Base-by-base conservation (phyloP, 169 alveolate species). In the Plasmodium coatneyi region DNA sequence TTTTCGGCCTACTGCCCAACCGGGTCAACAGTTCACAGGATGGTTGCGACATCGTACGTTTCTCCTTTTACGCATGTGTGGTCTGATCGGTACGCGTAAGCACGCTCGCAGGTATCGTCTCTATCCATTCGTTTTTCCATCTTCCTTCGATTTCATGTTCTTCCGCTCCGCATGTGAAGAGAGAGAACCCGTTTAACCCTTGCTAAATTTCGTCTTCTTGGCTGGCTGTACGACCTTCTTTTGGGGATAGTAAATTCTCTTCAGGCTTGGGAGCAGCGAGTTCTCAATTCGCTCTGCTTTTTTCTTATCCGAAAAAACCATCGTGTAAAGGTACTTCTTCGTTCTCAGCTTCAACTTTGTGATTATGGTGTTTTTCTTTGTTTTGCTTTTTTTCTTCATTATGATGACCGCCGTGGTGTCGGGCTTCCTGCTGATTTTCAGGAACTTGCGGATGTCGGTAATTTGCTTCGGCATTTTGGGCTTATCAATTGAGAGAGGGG, bases 311-410 rank as follows among this genome's bases (percentile, higher is more conserved):
- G 98, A 96, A 93, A 98, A 98, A 41, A 97, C 97, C 95, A 98
- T 96, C 82, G 99, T 98, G 97, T 98, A 98, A 60, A 98, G 97
- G 92, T 97, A 98, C 92, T 97, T 96, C 32, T 98, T 96, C 95
- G 99, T 98, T 90, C 99, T 96, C 41, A 98, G 96, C 96, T 98
- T 98, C 97, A 98, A 98, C 96, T 98, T 98, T 49, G 99, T 98
- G 87, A 95, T 95, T 34, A 95, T 87, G 22, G 93, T 97, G 25
- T 97, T 97, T 43, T 97, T 96, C 92, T 80, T 90, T 54, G 79
- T 43, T 92, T 96, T 97, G 46, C 96, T 94, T 86, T 95, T 95
- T 78, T 97, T 97, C 95, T 96, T 97, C 70, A 96, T 96, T 32
- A 98, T 98, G 36, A 97, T 96, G 19, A 97, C 98, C 39, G 97